These are phyloP conservation scores for Chytriomyces hyalinus DNA, from an alignment of 192 early-diverging fungal species.

Conservation along the genomic window DNA sequence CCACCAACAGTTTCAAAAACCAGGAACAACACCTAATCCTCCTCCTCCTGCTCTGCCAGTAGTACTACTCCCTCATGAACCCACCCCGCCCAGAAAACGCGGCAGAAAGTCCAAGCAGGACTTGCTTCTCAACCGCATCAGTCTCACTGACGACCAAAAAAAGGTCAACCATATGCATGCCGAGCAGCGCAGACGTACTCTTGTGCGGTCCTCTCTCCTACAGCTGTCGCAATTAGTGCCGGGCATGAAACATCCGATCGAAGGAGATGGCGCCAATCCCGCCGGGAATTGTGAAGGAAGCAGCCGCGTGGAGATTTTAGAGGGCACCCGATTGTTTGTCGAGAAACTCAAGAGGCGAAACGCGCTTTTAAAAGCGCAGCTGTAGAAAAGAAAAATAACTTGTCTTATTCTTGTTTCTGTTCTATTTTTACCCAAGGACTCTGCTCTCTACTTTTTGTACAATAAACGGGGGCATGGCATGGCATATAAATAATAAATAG, in stretches of 20 bases:
- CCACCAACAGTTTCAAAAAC: too few species aligned
- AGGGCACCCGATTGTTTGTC: background rate
- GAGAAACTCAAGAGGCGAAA: background rate
- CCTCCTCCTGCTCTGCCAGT: too few species aligned
- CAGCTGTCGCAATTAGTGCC: background rate
- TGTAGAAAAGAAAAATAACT: background rate
- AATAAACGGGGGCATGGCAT: too few species aligned
- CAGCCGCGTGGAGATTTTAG: slow-evolving; percentile 19
- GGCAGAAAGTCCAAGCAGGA: slow-evolving; percentile 3
- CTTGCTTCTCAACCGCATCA: background rate
- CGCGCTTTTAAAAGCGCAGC: background rate
- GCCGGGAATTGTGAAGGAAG: background rate
- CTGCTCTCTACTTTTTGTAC: too few species aligned
- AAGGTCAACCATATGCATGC: slow-evolving; percentile 18
- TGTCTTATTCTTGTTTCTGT: too few species aligned
- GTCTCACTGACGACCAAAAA: background rate
- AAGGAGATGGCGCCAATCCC: background rate
- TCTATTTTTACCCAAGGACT: too few species aligned
- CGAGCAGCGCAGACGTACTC: background rate
- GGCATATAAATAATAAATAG: too few species aligned
- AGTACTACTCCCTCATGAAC: background rate
- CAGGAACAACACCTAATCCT: too few species aligned
- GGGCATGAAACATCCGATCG: slow-evolving; percentile 10
- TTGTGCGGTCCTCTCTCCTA: background rate
- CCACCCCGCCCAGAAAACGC: background rate